These are phyloP conservation scores for Suhomyces kunorum DNA, from an alignment of 1,139 yeast species.

Conservation along the genomic window DNA sequence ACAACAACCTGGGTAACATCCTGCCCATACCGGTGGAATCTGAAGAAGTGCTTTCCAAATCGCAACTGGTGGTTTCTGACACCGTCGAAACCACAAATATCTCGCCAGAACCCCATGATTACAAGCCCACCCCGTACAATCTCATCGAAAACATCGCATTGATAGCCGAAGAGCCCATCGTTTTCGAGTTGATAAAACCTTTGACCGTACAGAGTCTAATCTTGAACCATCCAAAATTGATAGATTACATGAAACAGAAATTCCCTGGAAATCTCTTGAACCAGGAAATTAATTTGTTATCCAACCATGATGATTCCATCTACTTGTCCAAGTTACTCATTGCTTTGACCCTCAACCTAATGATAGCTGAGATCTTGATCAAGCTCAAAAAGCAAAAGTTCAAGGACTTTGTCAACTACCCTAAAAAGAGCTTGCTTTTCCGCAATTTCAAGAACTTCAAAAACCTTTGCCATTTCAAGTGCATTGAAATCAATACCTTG, in stretches of 20 bases:
- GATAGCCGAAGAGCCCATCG: conserved; percentile 19
- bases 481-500: conserved; percentile 30
- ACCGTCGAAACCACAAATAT: background rate
- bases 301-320: conserved; percentile 34
- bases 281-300: conserved; percentile 23
- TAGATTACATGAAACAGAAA: conserved; percentile 27
- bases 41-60: conserved; percentile 1
- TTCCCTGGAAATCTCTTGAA: conserved; percentile 18
- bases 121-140: conserved; percentile 18
- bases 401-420: conserved; percentile 24
- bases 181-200: conserved; percentile 23
- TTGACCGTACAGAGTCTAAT: conserved; percentile 34
- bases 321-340: conserved; percentile 33
- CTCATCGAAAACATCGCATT: conserved; percentile 18
- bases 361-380: conserved; percentile 35
- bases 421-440: conserved; percentile 18
- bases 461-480: conserved; percentile 31
- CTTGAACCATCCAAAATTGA: conserved; percentile 25
- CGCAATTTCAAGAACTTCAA: conserved; percentile 30
- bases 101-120: conserved; percentile 15
- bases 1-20: conserved; percentile 3
- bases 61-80: background rate
- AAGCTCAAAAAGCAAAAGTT: conserved; percentile 32
- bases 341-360: conserved; percentile 31
- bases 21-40: conserved; percentile 2